Evolutionary conservation across 1,284 basidiomycete genomes (phyloP).

Genomic region (Violaceomyces palustris): DNA sequence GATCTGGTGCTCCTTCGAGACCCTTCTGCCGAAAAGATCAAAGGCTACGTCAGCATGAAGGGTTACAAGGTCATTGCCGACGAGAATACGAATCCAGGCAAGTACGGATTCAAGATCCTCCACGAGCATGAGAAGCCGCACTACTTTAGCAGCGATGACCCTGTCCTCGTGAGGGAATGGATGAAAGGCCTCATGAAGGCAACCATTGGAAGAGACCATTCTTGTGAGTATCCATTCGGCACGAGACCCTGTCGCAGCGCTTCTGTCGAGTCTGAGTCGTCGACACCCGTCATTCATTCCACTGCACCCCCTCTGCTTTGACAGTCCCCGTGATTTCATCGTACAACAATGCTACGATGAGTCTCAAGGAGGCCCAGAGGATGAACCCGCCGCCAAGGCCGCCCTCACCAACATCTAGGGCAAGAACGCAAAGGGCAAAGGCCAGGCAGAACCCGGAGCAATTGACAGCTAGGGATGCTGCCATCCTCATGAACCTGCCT

Average conservation of each 20-base stretch:
- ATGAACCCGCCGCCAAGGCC: conserved; percentile 93
- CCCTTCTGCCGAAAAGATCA: conserved; percentile 61
- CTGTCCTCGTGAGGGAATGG: conserved; percentile 80
- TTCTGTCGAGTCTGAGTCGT: too few species aligned
- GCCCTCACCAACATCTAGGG: conserved; percentile 81
- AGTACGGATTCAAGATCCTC: conserved; percentile 90
- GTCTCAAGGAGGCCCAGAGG: conserved; percentile 85
- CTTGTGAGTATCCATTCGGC: conserved; percentile 6
- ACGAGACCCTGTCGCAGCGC: background rate
- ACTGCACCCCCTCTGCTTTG: background rate
- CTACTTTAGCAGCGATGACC: conserved; percentile 85
- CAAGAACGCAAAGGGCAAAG: conserved; percentile 80
- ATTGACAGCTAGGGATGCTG: conserved; percentile 63
- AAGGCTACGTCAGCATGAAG: conserved; percentile 85
- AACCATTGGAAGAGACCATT: conserved; percentile 70
- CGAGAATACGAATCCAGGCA: conserved; percentile 83
- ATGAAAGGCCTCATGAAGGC: conserved; percentile 99
- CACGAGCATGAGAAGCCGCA: conserved; percentile 84
- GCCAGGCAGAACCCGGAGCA: conserved; percentile 83
- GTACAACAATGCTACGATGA: conserved; percentile 94
- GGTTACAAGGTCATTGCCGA: conserved; percentile 93
- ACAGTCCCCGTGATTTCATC: conserved; percentile 79
- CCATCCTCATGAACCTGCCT: conserved; percentile 50
- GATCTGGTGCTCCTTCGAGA: conserved; percentile 43
- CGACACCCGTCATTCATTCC: too few species aligned